A percentile compares a stretch with the other conserved stretches of the same genome.
Conservation (phyloP, 768 basidiomycete genomes). For the Termitomyces sp. region DNA sequence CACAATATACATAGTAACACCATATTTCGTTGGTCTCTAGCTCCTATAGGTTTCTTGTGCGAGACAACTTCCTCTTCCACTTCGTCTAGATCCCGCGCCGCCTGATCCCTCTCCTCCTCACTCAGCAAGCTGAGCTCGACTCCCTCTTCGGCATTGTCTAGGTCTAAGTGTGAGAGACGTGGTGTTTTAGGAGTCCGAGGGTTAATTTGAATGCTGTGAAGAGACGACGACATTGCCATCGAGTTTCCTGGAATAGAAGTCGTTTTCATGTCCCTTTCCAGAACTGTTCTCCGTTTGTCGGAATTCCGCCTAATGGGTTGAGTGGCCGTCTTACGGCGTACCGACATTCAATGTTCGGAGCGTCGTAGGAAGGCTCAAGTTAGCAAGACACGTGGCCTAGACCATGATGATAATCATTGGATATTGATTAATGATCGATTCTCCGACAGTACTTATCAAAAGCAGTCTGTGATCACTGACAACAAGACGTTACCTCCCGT, state of each 20-base stretch:
- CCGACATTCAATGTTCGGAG: slow-evolving; percentile 21
- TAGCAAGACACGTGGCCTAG: slow-evolving; percentile 1
- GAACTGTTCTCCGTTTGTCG: slow-evolving; percentile 10
- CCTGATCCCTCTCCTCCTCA: slow-evolving; percentile 46
- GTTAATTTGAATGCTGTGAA: slow-evolving; percentile 53
- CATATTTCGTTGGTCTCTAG: slow-evolving; percentile 82
- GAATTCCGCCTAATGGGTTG: slow-evolving; percentile 11
- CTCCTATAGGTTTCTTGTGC: slow-evolving; percentile 47
- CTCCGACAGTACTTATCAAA: no score
- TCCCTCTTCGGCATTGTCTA: slow-evolving; percentile 41
- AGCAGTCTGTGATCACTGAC: background rate
- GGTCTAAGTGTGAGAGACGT: slow-evolving; percentile 28
- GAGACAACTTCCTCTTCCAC: slow-evolving; percentile 24
- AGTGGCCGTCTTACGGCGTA: slow-evolving; percentile 16
- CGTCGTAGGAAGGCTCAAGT: background rate
- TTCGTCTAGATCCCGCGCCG: slow-evolving; percentile 37
- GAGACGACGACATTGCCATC: slow-evolving; percentile 51
- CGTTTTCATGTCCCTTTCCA: slow-evolving; percentile 34
- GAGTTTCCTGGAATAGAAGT: slow-evolving; percentile 27
- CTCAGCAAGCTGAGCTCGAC: slow-evolving; percentile 58
- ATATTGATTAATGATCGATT: background rate
- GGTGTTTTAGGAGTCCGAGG: slow-evolving; percentile 47
- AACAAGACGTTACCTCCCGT: background rate
- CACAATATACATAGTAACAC: slow-evolving; percentile 81
- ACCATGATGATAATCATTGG: background rate